phyloP scores from a whole-genome alignment of 768 basidiomycete species.

The Amylocystis lapponica region DNA sequence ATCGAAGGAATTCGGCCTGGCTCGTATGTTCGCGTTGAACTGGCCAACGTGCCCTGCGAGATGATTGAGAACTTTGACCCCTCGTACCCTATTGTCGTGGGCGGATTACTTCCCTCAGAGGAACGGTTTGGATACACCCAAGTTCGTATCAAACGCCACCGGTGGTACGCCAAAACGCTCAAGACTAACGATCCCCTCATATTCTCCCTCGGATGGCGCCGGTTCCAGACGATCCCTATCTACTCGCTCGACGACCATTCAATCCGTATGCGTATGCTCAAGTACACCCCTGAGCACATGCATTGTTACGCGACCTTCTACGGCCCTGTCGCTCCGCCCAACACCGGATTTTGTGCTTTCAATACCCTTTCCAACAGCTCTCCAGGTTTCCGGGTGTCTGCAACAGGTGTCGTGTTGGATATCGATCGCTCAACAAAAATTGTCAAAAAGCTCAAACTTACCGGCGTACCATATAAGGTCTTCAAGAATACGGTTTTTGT shows the following conservation, averaged over 20 bases:
- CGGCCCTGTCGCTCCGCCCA: constrained; percentile 85
- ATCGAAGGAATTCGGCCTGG: constrained; percentile 92
- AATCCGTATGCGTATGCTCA: constrained; percentile 98
- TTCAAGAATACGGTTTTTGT: constrained; percentile 99
- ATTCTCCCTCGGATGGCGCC: constrained; percentile 94
- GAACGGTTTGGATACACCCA: constrained; percentile 92
- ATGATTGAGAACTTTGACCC: constrained; percentile 93
- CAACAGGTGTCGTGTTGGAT: constrained; percentile 92
- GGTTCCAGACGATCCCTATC: constrained; percentile 92
- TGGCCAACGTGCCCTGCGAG: constrained; percentile 80
- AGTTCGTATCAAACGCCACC: constrained; percentile 92
- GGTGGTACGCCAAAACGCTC: constrained; percentile 86
- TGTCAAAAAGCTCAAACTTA: constrained; percentile 97
- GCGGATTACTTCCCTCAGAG: constrained; percentile 85
- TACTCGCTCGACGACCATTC: constrained; percentile 97
- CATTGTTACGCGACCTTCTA: constrained; percentile 99
- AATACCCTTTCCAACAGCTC: constrained; percentile 67
- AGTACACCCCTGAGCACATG: constrained; percentile 99
- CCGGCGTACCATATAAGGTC: constrained; percentile 93
- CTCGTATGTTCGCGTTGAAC: constrained; percentile 88
- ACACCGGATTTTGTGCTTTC: constrained; percentile 97
- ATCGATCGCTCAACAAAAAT: constrained; percentile 90
- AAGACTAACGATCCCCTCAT: constrained; percentile 98
- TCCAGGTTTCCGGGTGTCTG: constrained; percentile 81
- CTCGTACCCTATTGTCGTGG: constrained; percentile 83